phyloP scores from a whole-genome alignment of 208 protist genomes.

The Vickermania spadyakhi region DNA sequence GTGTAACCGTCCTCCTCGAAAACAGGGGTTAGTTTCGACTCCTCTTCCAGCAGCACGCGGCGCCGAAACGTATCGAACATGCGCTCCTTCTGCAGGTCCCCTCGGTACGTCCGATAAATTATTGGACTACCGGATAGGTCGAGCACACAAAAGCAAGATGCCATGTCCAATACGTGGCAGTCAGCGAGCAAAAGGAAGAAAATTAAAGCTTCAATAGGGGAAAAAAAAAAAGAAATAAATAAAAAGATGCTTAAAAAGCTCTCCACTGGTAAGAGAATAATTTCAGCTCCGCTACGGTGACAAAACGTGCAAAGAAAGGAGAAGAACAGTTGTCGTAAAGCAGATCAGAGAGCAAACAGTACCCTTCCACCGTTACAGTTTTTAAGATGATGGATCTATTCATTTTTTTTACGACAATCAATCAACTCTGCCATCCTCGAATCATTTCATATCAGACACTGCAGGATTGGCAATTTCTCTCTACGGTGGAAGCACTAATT shows the following conservation, averaged over 20 bases:
- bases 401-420: no score
- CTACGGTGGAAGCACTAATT: conserved; percentile 30
- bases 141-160: conserved; percentile 91
- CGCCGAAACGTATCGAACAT: conserved; percentile 79
- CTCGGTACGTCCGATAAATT: conserved; percentile 94
- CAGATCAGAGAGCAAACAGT: not conserved
- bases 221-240: conserved; percentile 7
- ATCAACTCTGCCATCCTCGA: no score
- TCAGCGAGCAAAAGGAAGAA: conserved; percentile 9
- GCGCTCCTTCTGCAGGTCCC: conserved; percentile 86
- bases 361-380: no score
- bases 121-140: conserved; percentile 92
- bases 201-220: conserved; percentile 8
- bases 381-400: no score
- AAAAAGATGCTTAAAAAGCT: no score
- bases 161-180: conserved; percentile 30
- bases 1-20: conserved; percentile 90
- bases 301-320: conserved; percentile 7
- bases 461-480: conserved; percentile 3
- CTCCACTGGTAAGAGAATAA: no score
- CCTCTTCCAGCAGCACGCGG: conserved; percentile 91
- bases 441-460: not conserved
- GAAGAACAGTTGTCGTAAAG: not conserved
- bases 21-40: conserved; percentile 84
- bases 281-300: no score